Evolutionary conservation across 2,329 filamentous ascomycete species (phyloP).

Genomic region (Dothidotthia symphoricarpi): DNA sequence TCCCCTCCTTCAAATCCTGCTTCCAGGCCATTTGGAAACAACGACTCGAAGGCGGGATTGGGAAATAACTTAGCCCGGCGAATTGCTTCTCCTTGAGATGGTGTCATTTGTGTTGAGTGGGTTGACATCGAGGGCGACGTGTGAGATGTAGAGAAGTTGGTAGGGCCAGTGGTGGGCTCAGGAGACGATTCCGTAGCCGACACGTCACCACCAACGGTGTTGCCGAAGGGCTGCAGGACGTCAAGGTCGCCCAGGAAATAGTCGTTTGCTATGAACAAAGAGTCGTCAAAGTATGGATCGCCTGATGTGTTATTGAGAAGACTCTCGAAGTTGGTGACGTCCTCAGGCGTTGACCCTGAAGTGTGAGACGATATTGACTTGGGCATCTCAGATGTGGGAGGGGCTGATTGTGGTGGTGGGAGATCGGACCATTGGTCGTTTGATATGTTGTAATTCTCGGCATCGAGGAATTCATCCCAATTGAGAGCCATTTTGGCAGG

Average conservation of each 20-base stretch:
- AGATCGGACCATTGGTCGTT: constrained; percentile 42
- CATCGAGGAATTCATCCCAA: constrained; percentile 41
- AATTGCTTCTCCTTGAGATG: constrained; percentile 22
- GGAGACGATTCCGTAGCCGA: constrained; percentile 42
- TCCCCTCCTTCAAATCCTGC: constrained; percentile 37
- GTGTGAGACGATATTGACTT: constrained; percentile 36
- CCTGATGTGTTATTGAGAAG: constrained; percentile 30
- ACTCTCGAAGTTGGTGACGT: constrained; percentile 33
- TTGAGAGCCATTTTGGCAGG: constrained; percentile 41
- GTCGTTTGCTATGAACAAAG: constrained; percentile 39
- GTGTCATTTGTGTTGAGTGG: constrained; percentile 24
- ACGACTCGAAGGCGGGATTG: constrained; percentile 37
- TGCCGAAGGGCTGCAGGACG: constrained; percentile 39
- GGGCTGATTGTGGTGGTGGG: constrained; percentile 24
- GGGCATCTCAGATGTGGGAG: constrained; percentile 35
- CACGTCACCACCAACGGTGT: constrained; percentile 29
- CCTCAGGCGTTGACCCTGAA: constrained; percentile 33
- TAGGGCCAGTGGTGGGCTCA: constrained; percentile 28
- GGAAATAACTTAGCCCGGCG: constrained; percentile 35
- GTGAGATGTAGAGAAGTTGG: constrained; percentile 22
- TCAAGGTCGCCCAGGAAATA: constrained; percentile 44
- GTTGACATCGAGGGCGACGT: constrained; percentile 24
- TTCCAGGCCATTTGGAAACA: constrained; percentile 39
- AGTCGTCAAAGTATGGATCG: constrained; percentile 41
- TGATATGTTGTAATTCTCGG: constrained; percentile 38